Evolutionary conservation across 2,329 filamentous ascomycete species (phyloP).

Genomic region (Fusarium graminum): DNA sequence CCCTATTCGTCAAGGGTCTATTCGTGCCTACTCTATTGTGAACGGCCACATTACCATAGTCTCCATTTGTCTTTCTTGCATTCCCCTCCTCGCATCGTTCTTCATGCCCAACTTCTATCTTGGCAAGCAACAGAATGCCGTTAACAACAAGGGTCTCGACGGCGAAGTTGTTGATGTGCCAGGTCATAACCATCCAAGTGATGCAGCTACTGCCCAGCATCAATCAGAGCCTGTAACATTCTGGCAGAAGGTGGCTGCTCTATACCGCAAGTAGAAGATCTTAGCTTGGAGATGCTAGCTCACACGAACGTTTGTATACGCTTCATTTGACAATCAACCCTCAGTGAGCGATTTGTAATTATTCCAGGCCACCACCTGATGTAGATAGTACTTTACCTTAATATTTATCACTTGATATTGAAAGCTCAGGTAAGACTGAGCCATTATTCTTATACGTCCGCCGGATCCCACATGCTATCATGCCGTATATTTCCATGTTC

Average conservation of each 20-base stretch:
- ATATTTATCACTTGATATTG: no score
- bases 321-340: accelerated
- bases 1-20: slow-evolving; percentile 54
- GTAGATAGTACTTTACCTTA: background rate
- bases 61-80: slow-evolving; percentile 49
- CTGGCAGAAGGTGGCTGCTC: slow-evolving; percentile 23
- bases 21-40: slow-evolving; percentile 53
- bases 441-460: no score
- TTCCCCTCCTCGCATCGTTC: slow-evolving; percentile 54
- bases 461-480: no score
- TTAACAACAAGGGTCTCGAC: slow-evolving; percentile 52
- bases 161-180: slow-evolving; percentile 48
- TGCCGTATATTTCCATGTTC: no score
- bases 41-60: slow-evolving; percentile 55
- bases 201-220: background rate
- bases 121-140: slow-evolving; percentile 54
- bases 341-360: accelerated
- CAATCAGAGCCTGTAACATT: slow-evolving; percentile 7
- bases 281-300: accelerated
- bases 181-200: background rate
- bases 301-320: accelerated
- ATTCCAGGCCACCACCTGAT: accelerated
- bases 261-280: slow-evolving; percentile 18
- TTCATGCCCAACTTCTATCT: slow-evolving; percentile 59
- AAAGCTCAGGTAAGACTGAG: background rate